Base-by-base conservation (phyloP, 345 rosid genomes). In the Salix exigua region DNA sequence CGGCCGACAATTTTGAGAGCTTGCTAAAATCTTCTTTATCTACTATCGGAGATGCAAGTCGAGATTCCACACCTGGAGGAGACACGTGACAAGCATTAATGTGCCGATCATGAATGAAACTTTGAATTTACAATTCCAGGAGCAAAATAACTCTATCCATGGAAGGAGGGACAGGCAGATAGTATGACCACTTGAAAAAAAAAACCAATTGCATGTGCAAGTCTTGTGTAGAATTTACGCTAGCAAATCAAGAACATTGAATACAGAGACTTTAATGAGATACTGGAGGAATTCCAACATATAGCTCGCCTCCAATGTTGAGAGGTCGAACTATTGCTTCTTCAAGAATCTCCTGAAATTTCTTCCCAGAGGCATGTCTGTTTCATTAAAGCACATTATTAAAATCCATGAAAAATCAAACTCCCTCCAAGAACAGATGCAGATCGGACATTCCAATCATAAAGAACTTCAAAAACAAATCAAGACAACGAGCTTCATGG, bases 11-110 rank as follows among this genome's bases (percentile, higher is more conserved):
- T 75, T 76, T 83, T 21, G 88, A 72, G 8, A 89, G 70, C 80
- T 85, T 85, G 76, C 76, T 85, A 50, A 89, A 80, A 74, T 95
- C 98, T 71, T 86, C 88, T 18, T 73, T 82, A 81, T 95, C 97
- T 26, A 88, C 1, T 0, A 87, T 90, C 72, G 93, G 85, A 25
- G 90, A 80, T 40, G 99, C 98, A 74, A 95, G 96, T 77, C 98
- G 90, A 79, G 98, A 89, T 82, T 95, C 99, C 84, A 95, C 92
- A 79, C 89, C n/a, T n/a, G n/a, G n/a, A n/a, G n/a, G n/a, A n/a
- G n/a, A n/a, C n/a, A n/a, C n/a, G n/a, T n/a, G n/a, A n/a, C n/a
- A n/a, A n/a, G n/a, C n/a, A n/a, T n/a, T n/a, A n/a, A n/a, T n/a
- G n/a, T n/a, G n/a, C n/a, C n/a, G n/a, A n/a, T n/a, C n/a, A n/a